Evolutionary conservation across 352 stramenopile species (phyloP).

Genomic region (Globisporangium alternatum): DNA sequence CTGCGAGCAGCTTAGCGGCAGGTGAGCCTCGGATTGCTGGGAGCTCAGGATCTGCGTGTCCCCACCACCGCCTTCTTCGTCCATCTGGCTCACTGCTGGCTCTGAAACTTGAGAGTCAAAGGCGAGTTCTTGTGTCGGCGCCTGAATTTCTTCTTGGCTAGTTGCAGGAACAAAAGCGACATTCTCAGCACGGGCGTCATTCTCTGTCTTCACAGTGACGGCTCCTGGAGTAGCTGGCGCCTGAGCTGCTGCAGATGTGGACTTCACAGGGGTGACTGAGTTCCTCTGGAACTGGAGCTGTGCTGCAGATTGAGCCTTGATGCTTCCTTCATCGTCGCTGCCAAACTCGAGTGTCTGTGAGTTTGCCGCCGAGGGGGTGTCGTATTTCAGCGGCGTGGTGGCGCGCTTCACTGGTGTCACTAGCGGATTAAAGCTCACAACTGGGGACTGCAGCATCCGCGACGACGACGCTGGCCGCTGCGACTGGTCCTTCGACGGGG

Average conservation of each 20-base stretch:
- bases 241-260: background rate
- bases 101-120: constrained; percentile 10
- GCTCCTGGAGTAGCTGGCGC: background rate
- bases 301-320: background rate
- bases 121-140: background rate
- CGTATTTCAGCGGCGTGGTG: constrained; percentile 3
- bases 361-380: constrained; percentile 16
- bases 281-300: background rate
- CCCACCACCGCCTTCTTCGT: background rate
- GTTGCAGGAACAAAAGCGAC: background rate
- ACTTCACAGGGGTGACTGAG: constrained; percentile 11
- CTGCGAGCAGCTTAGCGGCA: constrained; percentile 17
- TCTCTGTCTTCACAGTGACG: background rate
- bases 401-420: constrained; percentile 8
- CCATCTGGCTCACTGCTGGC: background rate
- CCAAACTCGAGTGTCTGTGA: constrained; percentile 12
- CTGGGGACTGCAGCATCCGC: constrained; percentile 9
- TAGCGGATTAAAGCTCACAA: constrained; percentile 1
- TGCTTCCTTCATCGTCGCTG: constrained; percentile 10
- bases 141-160: background rate
- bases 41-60: constrained; percentile 14
- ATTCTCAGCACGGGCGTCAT: background rate
- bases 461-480: background rate
- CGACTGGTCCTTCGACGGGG: constrained; percentile 13
- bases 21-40: constrained; percentile 10